Base-by-base conservation (phyloP, 164 flowering plant genomes). In the Umbellularia californica region DNA sequence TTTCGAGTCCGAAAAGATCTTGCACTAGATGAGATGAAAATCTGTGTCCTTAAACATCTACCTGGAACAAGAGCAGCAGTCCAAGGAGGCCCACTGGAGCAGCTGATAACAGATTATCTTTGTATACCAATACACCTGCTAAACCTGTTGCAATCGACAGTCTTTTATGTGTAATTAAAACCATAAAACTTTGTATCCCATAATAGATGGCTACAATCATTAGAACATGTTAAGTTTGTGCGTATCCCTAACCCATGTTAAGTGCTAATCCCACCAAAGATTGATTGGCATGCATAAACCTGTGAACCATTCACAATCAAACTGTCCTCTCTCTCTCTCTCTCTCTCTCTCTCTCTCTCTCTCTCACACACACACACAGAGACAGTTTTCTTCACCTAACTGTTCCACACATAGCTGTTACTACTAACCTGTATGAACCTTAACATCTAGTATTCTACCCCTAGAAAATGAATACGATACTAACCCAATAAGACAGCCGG, bases 61-160 rank as follows among this genome's bases (percentile, higher is more conserved):
- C 98, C 95, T 94, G 98, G 79, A 92, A 81, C 76, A 94, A 69
- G 25, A 94, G 79, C 68, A 94, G 92, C 65, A 94, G 80, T 62
- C 97, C 98, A 75, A 92, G 88, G 22, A 94, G 90, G 69, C 98
- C 98, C 78, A 88, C 76, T 60, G 97, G 97, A 27, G 83, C 91
- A 64, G 95, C 97, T 72, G 94, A 85, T 69, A 88, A 58, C n/a
- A 90, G 77, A 85, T 94, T 94, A 72, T 92, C 82, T 69, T 85
- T 75, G 77, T 92, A 94, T 73, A 82, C 90, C 73, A 91, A 82
- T 12, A 89, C 97, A 78, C 97, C 97, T 62, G 97, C 84, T 67
- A 86, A 60, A 77, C 98, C 98, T 94, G 88, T 83, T 83, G 35
- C 72, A 55, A 55, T 55, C 19, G 5, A 55, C n/a, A 20, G 47